phyloP scores from a whole-genome alignment of 2,329 filamentous ascomycete genomes.

The Cercospora sesami region DNA sequence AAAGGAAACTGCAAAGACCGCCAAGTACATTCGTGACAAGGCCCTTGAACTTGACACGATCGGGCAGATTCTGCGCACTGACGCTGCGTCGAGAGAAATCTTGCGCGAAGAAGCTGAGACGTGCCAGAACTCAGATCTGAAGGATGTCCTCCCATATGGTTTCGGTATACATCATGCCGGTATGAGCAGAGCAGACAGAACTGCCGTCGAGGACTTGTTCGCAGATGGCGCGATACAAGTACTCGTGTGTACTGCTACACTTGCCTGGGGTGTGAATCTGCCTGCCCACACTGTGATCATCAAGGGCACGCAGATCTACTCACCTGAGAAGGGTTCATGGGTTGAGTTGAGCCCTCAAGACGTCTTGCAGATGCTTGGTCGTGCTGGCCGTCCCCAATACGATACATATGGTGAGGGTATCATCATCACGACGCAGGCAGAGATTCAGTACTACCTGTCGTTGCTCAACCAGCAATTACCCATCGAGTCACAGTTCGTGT shows the following conservation, averaged over 20 bases:
- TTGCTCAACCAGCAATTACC: conserved; percentile 95
- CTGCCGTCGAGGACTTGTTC: conserved; percentile 92
- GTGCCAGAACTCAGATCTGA: conserved; percentile 82
- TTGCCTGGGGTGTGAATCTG: conserved; percentile 98
- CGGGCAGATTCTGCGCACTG: conserved; percentile 87
- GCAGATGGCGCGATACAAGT: conserved; percentile 89
- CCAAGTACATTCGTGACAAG: conserved; percentile 93
- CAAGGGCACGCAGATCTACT: conserved; percentile 97
- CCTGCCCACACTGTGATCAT: conserved; percentile 98
- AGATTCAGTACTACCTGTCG: conserved; percentile 96
- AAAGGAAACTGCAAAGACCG: conserved; percentile 97
- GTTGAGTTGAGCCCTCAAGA: conserved; percentile 96
- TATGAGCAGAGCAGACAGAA: conserved; percentile 93
- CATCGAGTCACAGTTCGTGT: conserved; percentile 94
- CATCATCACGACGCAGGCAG: conserved; percentile 92
- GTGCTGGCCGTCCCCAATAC: conserved; percentile 92
- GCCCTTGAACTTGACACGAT: conserved; percentile 97
- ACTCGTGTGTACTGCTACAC: conserved; percentile 93
- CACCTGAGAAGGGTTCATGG: conserved; percentile 97
- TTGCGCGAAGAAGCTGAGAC: conserved; percentile 79
- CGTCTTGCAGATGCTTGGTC: conserved; percentile 96
- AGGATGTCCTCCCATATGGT: conserved; percentile 91
- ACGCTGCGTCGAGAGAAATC: conserved; percentile 87
- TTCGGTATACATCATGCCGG: conserved; percentile 98
- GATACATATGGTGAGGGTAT: conserved; percentile 98